A percentile compares a stretch with the other conserved stretches of the same genome.
These are phyloP conservation scores for Eucalyptus grandis DNA, from an alignment of 345 rosid species.

Conservation along the genomic window DNA sequence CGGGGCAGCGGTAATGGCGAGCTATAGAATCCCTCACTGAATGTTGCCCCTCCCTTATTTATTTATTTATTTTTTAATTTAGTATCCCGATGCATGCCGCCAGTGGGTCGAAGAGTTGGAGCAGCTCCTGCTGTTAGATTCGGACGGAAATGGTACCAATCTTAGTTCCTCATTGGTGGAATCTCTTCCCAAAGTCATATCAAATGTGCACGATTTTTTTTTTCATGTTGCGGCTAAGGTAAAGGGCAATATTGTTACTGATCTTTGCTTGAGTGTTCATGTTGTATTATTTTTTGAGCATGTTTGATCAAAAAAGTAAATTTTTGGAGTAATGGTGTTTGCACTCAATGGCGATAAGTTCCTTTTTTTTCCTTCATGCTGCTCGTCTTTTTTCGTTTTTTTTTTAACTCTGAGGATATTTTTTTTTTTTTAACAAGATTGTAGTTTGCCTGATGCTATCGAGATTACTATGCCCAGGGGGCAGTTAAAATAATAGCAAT, in stretches of 20 bases:
- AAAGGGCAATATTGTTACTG: not conserved
- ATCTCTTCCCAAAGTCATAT: slow-evolving; percentile 87
- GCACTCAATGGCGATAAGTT: not conserved
- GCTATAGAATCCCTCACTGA: too few species aligned
- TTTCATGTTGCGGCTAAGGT: slow-evolving; percentile 98
- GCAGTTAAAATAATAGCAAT: not conserved
- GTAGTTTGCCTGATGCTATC: not conserved
- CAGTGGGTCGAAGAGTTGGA: slow-evolving; percentile 96
- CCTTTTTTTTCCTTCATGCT: not conserved
- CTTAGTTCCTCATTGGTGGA: slow-evolving; percentile 48
- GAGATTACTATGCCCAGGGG: not conserved
- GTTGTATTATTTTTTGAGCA: not conserved
- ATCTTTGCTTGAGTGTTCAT: not conserved
- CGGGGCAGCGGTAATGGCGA: too few species aligned
- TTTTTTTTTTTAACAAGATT: not conserved
- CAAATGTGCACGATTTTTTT: slow-evolving; percentile 83
- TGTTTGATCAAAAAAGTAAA: not conserved
- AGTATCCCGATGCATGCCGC: slow-evolving; percentile 59
- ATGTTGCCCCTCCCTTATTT: too few species aligned
- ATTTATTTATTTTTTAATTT: too few species aligned
- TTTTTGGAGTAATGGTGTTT: not conserved
- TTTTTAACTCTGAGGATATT: not conserved
- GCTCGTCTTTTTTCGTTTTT: not conserved
- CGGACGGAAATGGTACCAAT: slow-evolving; percentile 42
- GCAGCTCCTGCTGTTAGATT: slow-evolving; percentile 64